Evolutionary conservation across 257 asterid species (phyloP), one percentile per base, ranked within the genome.

Genomic region (Solanum dulcamara): DNA sequence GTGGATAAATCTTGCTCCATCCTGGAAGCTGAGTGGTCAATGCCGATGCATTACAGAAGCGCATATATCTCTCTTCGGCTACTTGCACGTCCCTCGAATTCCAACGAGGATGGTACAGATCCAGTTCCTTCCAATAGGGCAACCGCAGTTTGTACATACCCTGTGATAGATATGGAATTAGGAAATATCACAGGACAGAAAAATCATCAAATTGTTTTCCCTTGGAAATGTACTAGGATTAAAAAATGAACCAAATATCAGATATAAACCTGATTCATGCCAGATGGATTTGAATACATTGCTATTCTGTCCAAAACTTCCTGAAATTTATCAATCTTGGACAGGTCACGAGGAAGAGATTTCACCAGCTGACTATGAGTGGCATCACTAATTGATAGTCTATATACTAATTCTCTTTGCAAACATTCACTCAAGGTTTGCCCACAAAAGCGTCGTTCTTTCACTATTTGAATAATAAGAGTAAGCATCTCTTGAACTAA

Each of bases 101-200:
- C 97, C 98, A 97, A 60, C 98, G 99, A 83, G 98, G 98, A 85
- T 97, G 99, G 88, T 97, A 95, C 84, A 97, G 89, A 91, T 97
- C 99, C 75, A 97, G 93, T 86, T 97, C 99, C 90, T 93, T 97
- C 99, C 99, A 97, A 87, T 88, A 89, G 10, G 84, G 85, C 68
- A 89, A 15, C 67, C 94, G 91, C 90, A 97, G 91, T 91, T 91
- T 97, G 88, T 97, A 95, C 96, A 91, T 93, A 60, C 99, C 99
- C 99, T 97, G 91, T 38, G 83, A 83, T 66, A 83, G 85, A 86
- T 62, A 80, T 79, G 88, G 74, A 81, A 81, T 84, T 84, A 42
- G 84, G 86, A 80, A 84, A 37, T 60, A 70, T 24, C 60, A 75
- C 46, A 17, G 48, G 60, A 53, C 81, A 66, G 8, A 35, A 37